These are phyloP conservation scores for Sphagnum contortum DNA, from an alignment of 225 moss, liverwort and hornwort genomes.

Conservation along the genomic window DNA sequence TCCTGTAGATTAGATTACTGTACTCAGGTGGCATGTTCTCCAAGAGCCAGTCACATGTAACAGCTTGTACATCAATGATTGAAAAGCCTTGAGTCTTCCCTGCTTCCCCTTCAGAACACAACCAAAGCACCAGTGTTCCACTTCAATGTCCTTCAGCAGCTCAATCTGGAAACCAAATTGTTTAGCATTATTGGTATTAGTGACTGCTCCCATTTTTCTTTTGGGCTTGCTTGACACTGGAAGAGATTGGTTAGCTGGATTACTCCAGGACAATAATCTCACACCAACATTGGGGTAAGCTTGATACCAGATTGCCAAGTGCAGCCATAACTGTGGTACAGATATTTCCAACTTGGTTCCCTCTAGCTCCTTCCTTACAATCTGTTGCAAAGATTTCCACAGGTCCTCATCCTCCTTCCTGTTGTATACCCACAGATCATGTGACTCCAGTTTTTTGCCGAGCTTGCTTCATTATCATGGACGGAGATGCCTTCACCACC, in stretches of 20 bases:
- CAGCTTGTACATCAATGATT: no score
- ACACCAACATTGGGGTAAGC: slow-evolving; percentile 52
- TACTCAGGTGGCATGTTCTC: no score
- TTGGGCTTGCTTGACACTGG: slow-evolving; percentile 8
- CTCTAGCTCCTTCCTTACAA: slow-evolving; percentile 3
- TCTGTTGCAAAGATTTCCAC: not conserved
- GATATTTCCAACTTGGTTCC: slow-evolving; percentile 14
- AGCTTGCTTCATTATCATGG: slow-evolving; percentile 18
- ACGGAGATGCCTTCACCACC: not conserved
- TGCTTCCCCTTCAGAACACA: slow-evolving; percentile 43
- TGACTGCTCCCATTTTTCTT: slow-evolving; percentile 4
- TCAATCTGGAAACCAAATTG: not conserved
- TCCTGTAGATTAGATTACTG: no score
- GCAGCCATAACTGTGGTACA: slow-evolving; percentile 56
- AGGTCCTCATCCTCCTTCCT: not conserved
- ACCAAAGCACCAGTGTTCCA: slow-evolving; percentile 47
- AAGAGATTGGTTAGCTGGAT: slow-evolving; percentile 37
- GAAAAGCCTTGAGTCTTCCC: slow-evolving; percentile 11
- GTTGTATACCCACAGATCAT: not conserved
- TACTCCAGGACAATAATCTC: slow-evolving; percentile 36
- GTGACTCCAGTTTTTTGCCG: slow-evolving; percentile 11
- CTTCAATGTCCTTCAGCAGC: slow-evolving; percentile 40
- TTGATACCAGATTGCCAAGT: slow-evolving; percentile 58
- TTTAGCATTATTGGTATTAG: not conserved
- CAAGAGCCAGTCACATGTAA: no score